Percentiles rank a stretch among this genome's conserved stretches.
phyloP scores from a whole-genome alignment of 805 yeast species.

The Candida succiphila region DNA sequence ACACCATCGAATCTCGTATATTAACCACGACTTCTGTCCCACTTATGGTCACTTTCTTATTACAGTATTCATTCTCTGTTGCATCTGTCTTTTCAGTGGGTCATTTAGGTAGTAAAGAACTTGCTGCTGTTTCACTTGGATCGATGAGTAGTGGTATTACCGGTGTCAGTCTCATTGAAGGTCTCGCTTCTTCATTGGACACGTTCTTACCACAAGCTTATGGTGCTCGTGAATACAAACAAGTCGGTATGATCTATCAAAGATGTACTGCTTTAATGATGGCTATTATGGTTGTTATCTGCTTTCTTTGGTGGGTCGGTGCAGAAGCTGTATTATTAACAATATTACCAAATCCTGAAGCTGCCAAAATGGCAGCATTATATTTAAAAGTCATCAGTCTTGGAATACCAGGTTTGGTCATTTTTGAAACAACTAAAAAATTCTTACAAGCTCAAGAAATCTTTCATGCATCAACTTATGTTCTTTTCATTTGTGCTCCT shows the following conservation, averaged over 20 bases:
- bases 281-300: slow-evolving; percentile 27
- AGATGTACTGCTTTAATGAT: slow-evolving; percentile 38
- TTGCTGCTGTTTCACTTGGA: slow-evolving; percentile 51
- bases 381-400: slow-evolving; percentile 36
- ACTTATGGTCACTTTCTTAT: slow-evolving; percentile 39
- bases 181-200: slow-evolving; percentile 47
- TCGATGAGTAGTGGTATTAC: slow-evolving; percentile 48
- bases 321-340: slow-evolving; percentile 19
- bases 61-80: slow-evolving; percentile 43
- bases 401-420: slow-evolving; percentile 47
- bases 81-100: slow-evolving; percentile 48
- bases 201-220: slow-evolving; percentile 54
- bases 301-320: slow-evolving; percentile 30
- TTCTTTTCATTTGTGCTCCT: slow-evolving; percentile 44
- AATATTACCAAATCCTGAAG: slow-evolving; percentile 35
- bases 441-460: slow-evolving; percentile 51
- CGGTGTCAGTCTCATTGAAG: slow-evolving; percentile 46
- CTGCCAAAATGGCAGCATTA: slow-evolving; percentile 37
- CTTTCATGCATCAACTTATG: slow-evolving; percentile 45
- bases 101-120: slow-evolving; percentile 46
- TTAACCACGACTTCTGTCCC: slow-evolving; percentile 35
- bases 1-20: slow-evolving; percentile 11
- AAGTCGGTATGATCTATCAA: slow-evolving; percentile 42
- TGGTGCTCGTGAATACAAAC: slow-evolving; percentile 39
- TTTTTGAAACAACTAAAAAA: slow-evolving; percentile 47